phyloP scores from a whole-genome alignment of 805 yeast species.

The Sugiyamaella floridensis region DNA sequence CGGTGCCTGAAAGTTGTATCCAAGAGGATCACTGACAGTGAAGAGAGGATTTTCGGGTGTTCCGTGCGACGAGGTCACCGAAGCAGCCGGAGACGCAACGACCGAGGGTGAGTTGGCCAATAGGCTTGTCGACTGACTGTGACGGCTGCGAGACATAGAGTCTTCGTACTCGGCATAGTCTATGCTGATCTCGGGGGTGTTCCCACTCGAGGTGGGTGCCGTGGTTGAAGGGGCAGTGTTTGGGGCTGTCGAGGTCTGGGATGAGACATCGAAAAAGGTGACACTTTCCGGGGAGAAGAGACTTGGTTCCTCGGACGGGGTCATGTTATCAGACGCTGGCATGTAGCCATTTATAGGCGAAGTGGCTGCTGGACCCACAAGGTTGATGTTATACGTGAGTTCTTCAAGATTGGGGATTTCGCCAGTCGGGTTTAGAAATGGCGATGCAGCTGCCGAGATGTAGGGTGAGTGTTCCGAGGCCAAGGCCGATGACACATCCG shows the following conservation, averaged over 20 bases:
- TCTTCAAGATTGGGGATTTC: conserved; percentile 13
- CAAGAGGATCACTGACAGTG: background rate
- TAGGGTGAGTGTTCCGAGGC: conserved; percentile 12
- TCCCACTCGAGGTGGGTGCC: background rate
- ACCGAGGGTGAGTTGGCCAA: background rate
- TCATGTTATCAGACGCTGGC: background rate
- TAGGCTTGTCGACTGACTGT: background rate
- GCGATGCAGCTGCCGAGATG: conserved; percentile 14
- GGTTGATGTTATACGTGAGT: conserved; percentile 12
- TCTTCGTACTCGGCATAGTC: conserved; percentile 1
- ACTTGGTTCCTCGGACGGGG: background rate
- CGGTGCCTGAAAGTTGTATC: background rate
- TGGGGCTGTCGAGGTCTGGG: background rate
- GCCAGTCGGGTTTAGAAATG: conserved; percentile 8
- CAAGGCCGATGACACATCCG: conserved; percentile 10
- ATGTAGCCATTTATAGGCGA: background rate
- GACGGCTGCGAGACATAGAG: background rate
- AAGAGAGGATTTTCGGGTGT: background rate
- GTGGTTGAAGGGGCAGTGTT: background rate
- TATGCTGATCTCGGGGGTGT: conserved; percentile 6
- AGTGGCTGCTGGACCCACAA: conserved; percentile 3
- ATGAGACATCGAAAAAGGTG: background rate
- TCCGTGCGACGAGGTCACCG: background rate
- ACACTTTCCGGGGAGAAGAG: background rate
- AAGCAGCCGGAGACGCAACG: background rate